These are phyloP conservation scores for Arabidopsis suecica DNA, from an alignment of 345 rosid genomes.

Conservation along the genomic window DNA sequence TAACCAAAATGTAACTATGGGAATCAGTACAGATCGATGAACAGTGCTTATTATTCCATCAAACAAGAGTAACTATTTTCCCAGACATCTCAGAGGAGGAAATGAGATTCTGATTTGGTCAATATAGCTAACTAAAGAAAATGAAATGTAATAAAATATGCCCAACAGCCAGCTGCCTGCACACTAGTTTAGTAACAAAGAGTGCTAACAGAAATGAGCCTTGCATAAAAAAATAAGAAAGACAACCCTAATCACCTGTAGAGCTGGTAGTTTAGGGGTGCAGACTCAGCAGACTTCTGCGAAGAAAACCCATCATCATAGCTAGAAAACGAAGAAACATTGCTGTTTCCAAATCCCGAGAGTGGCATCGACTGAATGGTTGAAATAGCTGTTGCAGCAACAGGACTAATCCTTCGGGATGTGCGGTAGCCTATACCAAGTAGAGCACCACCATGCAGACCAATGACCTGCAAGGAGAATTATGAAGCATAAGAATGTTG, in stretches of 20 bases:
- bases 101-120: conserved; percentile 20
- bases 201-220: conserved; percentile 14
- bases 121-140: conserved; percentile 20
- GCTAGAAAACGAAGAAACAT: conserved; percentile 74
- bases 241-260: conserved; percentile 67
- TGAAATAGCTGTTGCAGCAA: conserved; percentile 92
- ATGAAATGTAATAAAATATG: not conserved
- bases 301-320: conserved; percentile 78
- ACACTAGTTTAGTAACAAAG: conserved; percentile 4
- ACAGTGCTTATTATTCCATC: conserved; percentile 12
- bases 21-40: conserved; percentile 3
- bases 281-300: conserved; percentile 76
- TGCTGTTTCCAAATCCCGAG: conserved; percentile 92
- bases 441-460: conserved; percentile 98
- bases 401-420: conserved; percentile 85
- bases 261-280: conserved; percentile 88
- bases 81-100: conserved; percentile 17
- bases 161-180: conserved; percentile 8
- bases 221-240: conserved; percentile 1
- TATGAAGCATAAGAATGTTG: conserved; percentile 32
- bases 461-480: conserved; percentile 62
- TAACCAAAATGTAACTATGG: conserved; percentile 8
- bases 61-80: conserved; percentile 4
- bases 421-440: conserved; percentile 96
- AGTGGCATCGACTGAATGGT: conserved; percentile 96